Percentiles rank a stretch among this genome's conserved stretches.
Conservation (phyloP, 1,284 basidiomycete genomes). For the Puccinia hordei region DNA sequence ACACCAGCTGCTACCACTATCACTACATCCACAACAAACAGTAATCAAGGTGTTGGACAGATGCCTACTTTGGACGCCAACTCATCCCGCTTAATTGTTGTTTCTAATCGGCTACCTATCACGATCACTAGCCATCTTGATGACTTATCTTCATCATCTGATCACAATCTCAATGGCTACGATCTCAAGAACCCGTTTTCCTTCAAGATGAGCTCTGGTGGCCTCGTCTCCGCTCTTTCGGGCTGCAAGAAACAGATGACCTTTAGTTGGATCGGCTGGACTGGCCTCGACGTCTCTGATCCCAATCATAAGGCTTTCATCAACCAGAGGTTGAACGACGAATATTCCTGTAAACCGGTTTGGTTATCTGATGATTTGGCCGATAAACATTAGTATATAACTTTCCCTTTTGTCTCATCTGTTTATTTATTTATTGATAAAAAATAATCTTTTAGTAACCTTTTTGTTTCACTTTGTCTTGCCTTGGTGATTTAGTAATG, state of each 20-base stretch:
- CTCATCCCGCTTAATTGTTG: slow-evolving; percentile 36
- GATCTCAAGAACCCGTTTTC: slow-evolving; percentile 10
- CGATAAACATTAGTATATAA: slow-evolving; percentile 92
- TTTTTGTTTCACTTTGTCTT: too few species aligned
- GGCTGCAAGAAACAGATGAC: slow-evolving; percentile 91
- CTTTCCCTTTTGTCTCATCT: slow-evolving; percentile 8
- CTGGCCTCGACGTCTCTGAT: slow-evolving; percentile 75
- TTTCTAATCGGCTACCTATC: slow-evolving; percentile 49
- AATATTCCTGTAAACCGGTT: slow-evolving; percentile 94
- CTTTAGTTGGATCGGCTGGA: slow-evolving; percentile 57
- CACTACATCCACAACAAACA: background rate
- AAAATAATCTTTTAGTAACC: too few species aligned
- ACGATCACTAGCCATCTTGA: slow-evolving; percentile 39
- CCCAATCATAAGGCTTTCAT: slow-evolving; percentile 64
- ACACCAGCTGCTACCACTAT: too few species aligned
- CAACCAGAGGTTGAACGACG: slow-evolving; percentile 78
- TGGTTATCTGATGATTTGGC: slow-evolving; percentile 96
- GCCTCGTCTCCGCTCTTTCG: slow-evolving; percentile 87
- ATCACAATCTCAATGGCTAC: too few species aligned
- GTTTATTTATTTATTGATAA: too few species aligned
- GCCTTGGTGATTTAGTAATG: slow-evolving; percentile 51
- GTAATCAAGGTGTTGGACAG: too few species aligned
- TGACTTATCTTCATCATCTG: background rate
- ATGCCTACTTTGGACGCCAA: slow-evolving; percentile 41
- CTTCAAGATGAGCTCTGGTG: slow-evolving; percentile 80